Base-by-base conservation (phyloP, 371 early-diverging fungal species). In the Actinomortierella wolfii region DNA sequence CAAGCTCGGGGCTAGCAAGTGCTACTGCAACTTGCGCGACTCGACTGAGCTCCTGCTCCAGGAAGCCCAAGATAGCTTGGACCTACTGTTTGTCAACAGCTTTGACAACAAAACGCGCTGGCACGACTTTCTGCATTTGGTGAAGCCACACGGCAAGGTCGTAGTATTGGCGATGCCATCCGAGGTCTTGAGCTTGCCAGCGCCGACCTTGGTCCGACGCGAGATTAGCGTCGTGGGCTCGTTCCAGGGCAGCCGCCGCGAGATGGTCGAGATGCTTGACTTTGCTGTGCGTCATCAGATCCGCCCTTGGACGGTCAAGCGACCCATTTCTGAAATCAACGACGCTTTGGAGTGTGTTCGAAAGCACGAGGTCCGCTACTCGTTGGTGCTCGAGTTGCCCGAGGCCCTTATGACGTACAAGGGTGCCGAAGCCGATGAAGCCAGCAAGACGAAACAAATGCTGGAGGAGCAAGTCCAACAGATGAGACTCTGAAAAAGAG, bases 201-300 rank as follows among this genome's bases (percentile, higher is more conserved):
- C 58, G 47, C 42, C 45, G 64, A 2, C 23, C 6, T 24, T 81
- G 18, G 48, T 76, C 49, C 40, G 49, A 34, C 57, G 64, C n/a
- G 52, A 73, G 53, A 29, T 57, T 45, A 24, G 46, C 9, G 39
- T 82, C 18, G 56, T 48, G 2, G 81, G 79, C 0, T 81, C 79
- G 7, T 45, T 70, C 21, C 68, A 76, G 47, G 81, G 81, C n/a
- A 50, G 55, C 6, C 57, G 57, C 4, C 26, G 21, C 13, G 63
- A 48, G 41, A 57, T 78, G 21, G 24, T 59, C 52, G 78, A 80
- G 29, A 80, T 79, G 73, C 53, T 83, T 21, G 55, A 55, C 21
- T 67, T 79, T 60, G 78, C 76, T 7, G 76, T 54, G 47, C 48
- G 64, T 60, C 50, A 77, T 14, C 50, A 63, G 28, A 62, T 78